Percentiles rank a stretch among this genome's conserved stretches.
phyloP scores from a whole-genome alignment of 768 basidiomycete species.

The Russula olivacea region DNA sequence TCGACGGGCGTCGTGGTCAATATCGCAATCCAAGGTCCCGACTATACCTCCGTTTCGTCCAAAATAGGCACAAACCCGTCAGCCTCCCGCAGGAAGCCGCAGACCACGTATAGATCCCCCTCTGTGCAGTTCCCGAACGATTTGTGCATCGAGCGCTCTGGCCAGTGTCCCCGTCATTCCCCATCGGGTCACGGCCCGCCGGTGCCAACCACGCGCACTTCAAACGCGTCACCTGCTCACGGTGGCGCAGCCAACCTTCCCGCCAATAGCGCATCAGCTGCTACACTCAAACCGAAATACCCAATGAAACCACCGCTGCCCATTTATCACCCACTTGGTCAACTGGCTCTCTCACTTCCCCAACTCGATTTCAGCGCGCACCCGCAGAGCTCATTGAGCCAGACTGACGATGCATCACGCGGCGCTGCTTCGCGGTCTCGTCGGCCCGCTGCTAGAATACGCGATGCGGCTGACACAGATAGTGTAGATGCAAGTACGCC shows the following conservation, averaged over 20 bases:
- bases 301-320: slow-evolving; percentile 21
- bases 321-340: slow-evolving; percentile 25
- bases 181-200: slow-evolving; percentile 14
- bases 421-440: slow-evolving; percentile 17
- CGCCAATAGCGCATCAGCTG: background rate
- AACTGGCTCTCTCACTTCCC: slow-evolving; percentile 23
- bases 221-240: slow-evolving; percentile 9
- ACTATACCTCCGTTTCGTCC: slow-evolving; percentile 15
- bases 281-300: slow-evolving; percentile 9
- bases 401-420: slow-evolving; percentile 13
- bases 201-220: slow-evolving; percentile 2
- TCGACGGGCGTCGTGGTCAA: slow-evolving; percentile 21
- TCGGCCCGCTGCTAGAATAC: slow-evolving; percentile 21
- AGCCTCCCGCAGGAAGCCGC: slow-evolving; percentile 23
- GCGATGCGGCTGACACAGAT: slow-evolving; percentile 20
- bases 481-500: slow-evolving; percentile 11
- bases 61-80: slow-evolving; percentile 14
- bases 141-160: slow-evolving; percentile 24
- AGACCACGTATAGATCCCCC: slow-evolving; percentile 24
- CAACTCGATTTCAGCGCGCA: slow-evolving; percentile 20
- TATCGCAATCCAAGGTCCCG: slow-evolving; percentile 14
- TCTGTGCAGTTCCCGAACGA: slow-evolving; percentile 19
- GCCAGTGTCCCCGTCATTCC: slow-evolving; percentile 8
- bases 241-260: background rate
- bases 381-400: background rate